Conservation (phyloP, 2,329 filamentous ascomycete species). For the Pseudonectria foliicola region DNA sequence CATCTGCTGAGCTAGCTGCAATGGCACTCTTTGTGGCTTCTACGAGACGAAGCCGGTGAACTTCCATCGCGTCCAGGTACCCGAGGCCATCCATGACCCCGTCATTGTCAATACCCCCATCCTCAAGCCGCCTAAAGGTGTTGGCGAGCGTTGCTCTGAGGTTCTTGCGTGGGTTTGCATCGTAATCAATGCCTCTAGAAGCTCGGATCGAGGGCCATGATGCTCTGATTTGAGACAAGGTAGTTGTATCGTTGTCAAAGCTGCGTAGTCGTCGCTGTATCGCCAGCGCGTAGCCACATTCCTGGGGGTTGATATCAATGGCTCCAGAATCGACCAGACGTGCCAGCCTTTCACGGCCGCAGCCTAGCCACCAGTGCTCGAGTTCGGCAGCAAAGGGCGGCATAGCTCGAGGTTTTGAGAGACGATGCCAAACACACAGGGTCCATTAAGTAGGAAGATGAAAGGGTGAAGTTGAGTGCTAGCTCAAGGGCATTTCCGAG, state of each 20-base stretch:
- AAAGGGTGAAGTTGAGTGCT: neutral
- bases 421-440: no score
- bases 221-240: conserved; percentile 13
- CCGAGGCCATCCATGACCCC: conserved; percentile 25
- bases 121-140: conserved; percentile 21
- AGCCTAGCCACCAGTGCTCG: conserved; percentile 28
- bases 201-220: conserved; percentile 14
- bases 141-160: conserved; percentile 15
- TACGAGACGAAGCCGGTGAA: conserved; percentile 24
- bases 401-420: no score
- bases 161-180: conserved; percentile 22
- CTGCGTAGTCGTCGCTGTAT: conserved; percentile 23
- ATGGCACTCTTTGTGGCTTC: conserved; percentile 14
- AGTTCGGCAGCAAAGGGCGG: conserved; percentile 24
- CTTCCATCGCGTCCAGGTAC: conserved; percentile 26
- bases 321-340: conserved; percentile 18
- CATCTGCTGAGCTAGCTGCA: conserved; percentile 4
- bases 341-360: conserved; percentile 17
- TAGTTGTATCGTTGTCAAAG: conserved; percentile 23
- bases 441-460: neutral
- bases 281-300: conserved; percentile 28
- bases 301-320: conserved; percentile 10
- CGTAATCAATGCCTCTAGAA: conserved; percentile 11
- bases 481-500: no score
- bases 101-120: conserved; percentile 21